A percentile compares a stretch with the other conserved stretches of the same genome.
phyloP scores from a whole-genome alignment of 169 alveolate species.

The Plasmodium gallinaceum region DNA sequence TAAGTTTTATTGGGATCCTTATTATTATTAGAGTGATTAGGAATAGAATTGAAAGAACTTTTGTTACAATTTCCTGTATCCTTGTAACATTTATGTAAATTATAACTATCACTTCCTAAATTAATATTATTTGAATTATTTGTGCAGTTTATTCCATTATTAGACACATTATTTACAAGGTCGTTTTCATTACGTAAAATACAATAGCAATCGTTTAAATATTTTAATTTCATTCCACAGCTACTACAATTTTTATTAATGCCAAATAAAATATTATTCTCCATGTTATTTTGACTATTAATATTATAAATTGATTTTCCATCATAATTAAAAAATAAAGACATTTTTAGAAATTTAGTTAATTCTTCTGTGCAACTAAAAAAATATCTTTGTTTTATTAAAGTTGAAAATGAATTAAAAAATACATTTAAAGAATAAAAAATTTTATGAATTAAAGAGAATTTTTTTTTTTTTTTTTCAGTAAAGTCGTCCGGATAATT shows the following conservation, averaged over 20 bases:
- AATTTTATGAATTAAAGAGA: conserved; percentile 38
- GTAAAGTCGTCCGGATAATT: conserved; percentile 49
- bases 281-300: not conserved
- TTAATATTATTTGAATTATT: too few relatives aligned
- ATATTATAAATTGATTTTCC: not conserved
- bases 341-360: conserved; percentile 30
- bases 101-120: too few relatives aligned
- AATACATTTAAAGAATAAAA: conserved; percentile 39
- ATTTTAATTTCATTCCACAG: not conserved
- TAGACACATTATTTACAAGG: too few relatives aligned
- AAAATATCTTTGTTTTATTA: conserved; percentile 60
- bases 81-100: too few relatives aligned
- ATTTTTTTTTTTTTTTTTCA: conserved; percentile 32
- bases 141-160: too few relatives aligned
- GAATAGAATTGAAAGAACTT: too few relatives aligned
- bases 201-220: not conserved
- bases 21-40: too few relatives aligned
- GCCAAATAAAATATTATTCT: not conserved
- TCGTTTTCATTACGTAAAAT: too few relatives aligned
- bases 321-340: conserved; percentile 28
- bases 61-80: too few relatives aligned
- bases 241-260: conserved; percentile 4
- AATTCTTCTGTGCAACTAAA: conserved; percentile 29
- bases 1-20: not conserved
- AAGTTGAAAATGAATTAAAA: conserved; percentile 59